phyloP scores from a whole-genome alignment of 2,329 filamentous ascomycete genomes.

The Fusarium odoratissimum region DNA sequence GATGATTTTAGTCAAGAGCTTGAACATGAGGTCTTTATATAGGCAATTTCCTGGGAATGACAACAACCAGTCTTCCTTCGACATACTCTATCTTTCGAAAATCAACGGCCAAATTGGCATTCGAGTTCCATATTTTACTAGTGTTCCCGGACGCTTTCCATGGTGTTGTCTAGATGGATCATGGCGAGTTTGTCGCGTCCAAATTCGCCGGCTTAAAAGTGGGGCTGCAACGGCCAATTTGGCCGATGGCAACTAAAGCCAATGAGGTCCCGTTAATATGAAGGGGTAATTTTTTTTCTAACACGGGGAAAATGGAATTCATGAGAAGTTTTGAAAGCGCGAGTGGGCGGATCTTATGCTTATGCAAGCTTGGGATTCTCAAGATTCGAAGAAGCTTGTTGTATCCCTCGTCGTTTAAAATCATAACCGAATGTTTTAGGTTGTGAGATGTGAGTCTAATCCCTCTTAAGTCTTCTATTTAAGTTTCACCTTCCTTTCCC shows the following conservation, averaged over 20 bases:
- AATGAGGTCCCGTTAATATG: neutral
- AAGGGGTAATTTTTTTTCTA: fast-evolving
- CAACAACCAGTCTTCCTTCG: fast-evolving
- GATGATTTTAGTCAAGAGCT: neutral
- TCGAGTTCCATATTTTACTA: no score
- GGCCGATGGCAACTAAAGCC: neutral
- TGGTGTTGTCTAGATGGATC: neutral
- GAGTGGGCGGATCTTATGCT: no score
- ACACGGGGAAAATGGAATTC: fast-evolving
- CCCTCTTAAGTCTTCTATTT: no score
- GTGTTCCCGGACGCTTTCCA: neutral
- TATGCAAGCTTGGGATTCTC: no score
- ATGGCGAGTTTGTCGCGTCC: neutral
- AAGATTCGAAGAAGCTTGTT: fast-evolving
- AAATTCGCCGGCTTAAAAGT: neutral
- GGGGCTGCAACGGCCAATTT: neutral
- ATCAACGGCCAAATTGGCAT: neutral
- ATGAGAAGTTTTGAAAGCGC: no score
- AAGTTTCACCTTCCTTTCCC: fast-evolving
- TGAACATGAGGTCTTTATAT: neutral
- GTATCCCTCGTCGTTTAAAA: fast-evolving
- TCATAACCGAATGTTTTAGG: fast-evolving
- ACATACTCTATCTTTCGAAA: fast-evolving
- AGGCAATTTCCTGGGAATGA: fast-evolving
- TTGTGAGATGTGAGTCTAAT: no score